Conservation (phyloP, 352 stramenopile species). For the Globisporangium ultimum region DNA sequence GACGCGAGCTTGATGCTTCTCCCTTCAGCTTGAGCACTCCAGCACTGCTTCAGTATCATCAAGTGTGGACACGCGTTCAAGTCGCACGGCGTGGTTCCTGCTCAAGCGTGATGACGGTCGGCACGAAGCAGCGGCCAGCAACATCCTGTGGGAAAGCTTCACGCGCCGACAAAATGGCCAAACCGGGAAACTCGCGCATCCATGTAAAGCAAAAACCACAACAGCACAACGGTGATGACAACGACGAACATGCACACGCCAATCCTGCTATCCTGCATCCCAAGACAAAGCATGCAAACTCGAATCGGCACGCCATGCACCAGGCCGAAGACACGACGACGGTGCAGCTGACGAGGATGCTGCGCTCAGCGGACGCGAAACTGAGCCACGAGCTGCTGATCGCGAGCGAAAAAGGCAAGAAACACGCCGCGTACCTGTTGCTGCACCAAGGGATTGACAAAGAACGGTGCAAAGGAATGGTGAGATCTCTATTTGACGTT, state of each 20-base stretch:
- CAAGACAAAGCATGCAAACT: not conserved
- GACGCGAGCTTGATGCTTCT: no score
- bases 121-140: no score
- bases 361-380: conserved; percentile 35
- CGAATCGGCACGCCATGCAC: not conserved
- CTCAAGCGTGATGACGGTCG: no score
- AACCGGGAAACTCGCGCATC: no score
- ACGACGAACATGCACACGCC: not conserved
- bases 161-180: no score
- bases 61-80: no score
- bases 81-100: no score
- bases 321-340: conserved; percentile 14
- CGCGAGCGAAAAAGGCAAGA: conserved; percentile 67
- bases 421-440: conserved; percentile 62
- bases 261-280: not conserved
- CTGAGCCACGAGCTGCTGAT: conserved; percentile 62
- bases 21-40: no score
- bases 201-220: conserved; percentile 1
- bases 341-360: conserved; percentile 33
- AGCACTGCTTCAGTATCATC: no score
- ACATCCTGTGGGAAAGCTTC: no score
- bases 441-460: conserved; percentile 59
- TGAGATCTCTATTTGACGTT: conserved; percentile 14
- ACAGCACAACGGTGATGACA: conserved; percentile 7
- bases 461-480: conserved; percentile 58